These are phyloP conservation scores for Balansia obtecta DNA, from an alignment of 2,329 filamentous ascomycete genomes.

Conservation along the genomic window DNA sequence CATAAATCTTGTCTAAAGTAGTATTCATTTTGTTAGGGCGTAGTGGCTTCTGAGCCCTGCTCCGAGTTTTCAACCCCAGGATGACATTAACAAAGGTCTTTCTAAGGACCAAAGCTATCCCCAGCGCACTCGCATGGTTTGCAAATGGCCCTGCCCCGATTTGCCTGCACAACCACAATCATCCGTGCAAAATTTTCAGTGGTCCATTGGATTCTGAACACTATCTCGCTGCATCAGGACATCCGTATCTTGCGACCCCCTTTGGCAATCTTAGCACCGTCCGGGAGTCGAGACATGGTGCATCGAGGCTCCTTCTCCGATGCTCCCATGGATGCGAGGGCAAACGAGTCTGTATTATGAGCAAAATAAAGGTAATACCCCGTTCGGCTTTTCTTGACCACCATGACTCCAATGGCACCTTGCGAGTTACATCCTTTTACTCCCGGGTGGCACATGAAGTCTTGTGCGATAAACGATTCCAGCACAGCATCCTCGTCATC, in stretches of 20 bases:
- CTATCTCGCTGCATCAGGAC: constrained; percentile 11
- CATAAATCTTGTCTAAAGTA: not conserved
- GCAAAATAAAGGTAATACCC: constrained; percentile 84
- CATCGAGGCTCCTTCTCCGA: constrained; percentile 63
- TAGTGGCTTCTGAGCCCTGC: not conserved
- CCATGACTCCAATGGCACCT: constrained; percentile 85
- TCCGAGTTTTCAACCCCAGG: not conserved
- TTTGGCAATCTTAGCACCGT: constrained; percentile 39
- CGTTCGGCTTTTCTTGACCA: constrained; percentile 67
- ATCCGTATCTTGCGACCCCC: constrained; percentile 38
- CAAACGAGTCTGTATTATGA: constrained; percentile 87
- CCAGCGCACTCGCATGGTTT: not conserved
- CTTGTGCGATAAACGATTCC: constrained; percentile 65
- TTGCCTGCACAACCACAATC: too few relatives aligned
- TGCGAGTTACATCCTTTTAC: constrained; percentile 66
- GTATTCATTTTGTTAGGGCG: not conserved
- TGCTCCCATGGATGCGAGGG: constrained; percentile 78
- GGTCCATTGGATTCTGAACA: too few relatives aligned
- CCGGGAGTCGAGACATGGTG: constrained; percentile 70
- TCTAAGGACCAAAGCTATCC: not conserved
- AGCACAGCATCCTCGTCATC: constrained; percentile 68
- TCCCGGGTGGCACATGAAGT: constrained; percentile 87
- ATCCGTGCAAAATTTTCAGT: too few relatives aligned
- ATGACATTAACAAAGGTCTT: not conserved
- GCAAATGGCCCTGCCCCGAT: too few relatives aligned